These are phyloP conservation scores for Helenozyma rhizophorensis DNA, from an alignment of 805 yeast species.

Conservation along the genomic window DNA sequence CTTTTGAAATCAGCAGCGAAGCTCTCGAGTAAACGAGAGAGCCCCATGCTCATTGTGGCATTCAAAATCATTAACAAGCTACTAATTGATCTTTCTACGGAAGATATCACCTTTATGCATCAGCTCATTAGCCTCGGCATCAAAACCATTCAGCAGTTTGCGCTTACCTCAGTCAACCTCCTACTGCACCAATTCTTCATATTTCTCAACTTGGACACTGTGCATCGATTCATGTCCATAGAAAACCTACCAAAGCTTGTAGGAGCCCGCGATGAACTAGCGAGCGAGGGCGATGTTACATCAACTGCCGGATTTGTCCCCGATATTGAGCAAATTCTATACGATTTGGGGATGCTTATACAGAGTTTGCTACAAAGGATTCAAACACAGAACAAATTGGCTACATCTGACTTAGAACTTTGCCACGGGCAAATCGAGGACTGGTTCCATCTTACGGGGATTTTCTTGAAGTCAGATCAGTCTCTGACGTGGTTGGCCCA, in stretches of 20 bases:
- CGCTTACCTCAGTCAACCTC: constrained; percentile 37
- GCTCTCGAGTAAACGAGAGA: constrained; percentile 20
- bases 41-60: constrained; percentile 16
- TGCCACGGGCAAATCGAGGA: background rate
- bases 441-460: constrained; percentile 25
- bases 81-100: constrained; percentile 38
- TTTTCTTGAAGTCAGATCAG: constrained; percentile 17
- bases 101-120: constrained; percentile 34
- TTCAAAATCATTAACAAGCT: constrained; percentile 45
- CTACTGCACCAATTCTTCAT: constrained; percentile 41
- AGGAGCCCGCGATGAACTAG: constrained; percentile 14
- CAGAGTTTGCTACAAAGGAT: constrained; percentile 18
- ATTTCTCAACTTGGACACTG: constrained; percentile 41
- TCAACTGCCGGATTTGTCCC: background rate
- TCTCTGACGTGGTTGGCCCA: constrained; percentile 39
- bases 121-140: constrained; percentile 37
- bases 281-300: background rate
- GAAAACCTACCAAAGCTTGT: constrained; percentile 19
- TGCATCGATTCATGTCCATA: constrained; percentile 33
- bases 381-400: constrained; percentile 10
- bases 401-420: constrained; percentile 11
- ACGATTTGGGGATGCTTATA: constrained; percentile 20
- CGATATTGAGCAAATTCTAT: constrained; percentile 7
- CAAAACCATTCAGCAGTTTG: constrained; percentile 28
- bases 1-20: constrained; percentile 15